Evolutionary conservation across 352 stramenopile species (phyloP).

Genomic region (Phytophthora podocarpi): DNA sequence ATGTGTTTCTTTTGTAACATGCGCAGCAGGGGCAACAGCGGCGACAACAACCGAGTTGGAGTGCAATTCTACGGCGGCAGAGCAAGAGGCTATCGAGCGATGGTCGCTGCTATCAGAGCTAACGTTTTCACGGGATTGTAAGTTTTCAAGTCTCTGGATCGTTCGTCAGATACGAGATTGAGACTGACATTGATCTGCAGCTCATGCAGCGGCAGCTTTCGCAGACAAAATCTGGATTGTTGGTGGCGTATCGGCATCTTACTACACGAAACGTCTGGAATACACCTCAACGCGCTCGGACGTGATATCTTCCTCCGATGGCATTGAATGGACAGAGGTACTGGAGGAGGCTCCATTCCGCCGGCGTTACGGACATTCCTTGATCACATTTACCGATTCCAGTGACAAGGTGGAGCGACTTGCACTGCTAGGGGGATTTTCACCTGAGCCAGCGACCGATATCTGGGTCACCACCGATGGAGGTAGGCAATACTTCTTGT

Average conservation of each 20-base stretch:
- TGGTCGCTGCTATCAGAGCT: conserved; percentile 59
- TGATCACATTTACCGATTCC: conserved; percentile 63
- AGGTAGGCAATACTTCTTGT: conserved; percentile 35
- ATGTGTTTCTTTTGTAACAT: neutral
- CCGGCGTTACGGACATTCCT: conserved; percentile 71
- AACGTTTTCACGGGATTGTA: conserved; percentile 77
- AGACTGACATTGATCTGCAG: conserved; percentile 29
- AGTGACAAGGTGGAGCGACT: conserved; percentile 59
- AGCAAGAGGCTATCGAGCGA: conserved; percentile 47
- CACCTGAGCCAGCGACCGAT: conserved; percentile 73
- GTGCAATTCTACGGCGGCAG: conserved; percentile 57
- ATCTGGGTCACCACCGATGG: conserved; percentile 75
- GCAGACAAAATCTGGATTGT: conserved; percentile 72
- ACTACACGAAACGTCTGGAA: conserved; percentile 80
- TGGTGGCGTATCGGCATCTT: conserved; percentile 69
- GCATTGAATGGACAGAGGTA: conserved; percentile 59
- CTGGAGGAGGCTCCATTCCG: conserved; percentile 80
- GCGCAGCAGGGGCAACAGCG: neutral
- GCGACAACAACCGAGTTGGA: conserved; percentile 27
- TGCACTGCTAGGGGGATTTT: conserved; percentile 72
- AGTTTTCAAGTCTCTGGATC: neutral
- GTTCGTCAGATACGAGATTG: neutral
- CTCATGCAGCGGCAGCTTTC: conserved; percentile 68
- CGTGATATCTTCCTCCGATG: conserved; percentile 64
- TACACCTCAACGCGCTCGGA: conserved; percentile 71